Evolutionary conservation across 1,284 basidiomycete species (phyloP).

Genomic region (Naganishia sp.): DNA sequence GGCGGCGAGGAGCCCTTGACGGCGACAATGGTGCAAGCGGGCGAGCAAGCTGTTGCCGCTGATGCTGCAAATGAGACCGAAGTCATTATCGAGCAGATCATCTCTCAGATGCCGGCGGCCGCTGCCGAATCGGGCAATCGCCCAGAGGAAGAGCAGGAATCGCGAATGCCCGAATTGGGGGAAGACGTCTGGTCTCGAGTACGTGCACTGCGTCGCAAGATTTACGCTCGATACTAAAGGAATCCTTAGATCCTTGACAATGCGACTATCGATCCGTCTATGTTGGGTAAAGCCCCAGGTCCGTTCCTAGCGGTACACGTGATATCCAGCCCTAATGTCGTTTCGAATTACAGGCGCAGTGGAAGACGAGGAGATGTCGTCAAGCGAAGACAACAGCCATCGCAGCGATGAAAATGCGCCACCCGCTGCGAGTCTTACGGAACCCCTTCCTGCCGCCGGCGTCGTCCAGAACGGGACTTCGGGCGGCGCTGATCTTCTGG

Average conservation of each 20-base stretch:
- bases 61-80: background rate
- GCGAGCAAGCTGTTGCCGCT: background rate
- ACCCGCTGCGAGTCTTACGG: background rate
- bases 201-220: background rate
- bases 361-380: conserved; percentile 10
- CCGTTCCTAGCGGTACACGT: background rate
- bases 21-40: background rate
- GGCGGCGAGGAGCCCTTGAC: background rate
- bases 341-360: background rate
- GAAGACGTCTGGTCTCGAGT: conserved; percentile 18
- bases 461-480: too few species aligned
- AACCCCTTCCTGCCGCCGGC: too few species aligned
- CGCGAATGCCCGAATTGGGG: conserved; percentile 4
- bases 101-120: background rate
- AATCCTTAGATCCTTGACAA: conserved; percentile 5
- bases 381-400: conserved; percentile 16
- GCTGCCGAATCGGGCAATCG: background rate
- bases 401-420: conserved; percentile 12
- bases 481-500: background rate
- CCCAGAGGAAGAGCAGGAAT: background rate
- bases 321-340: too few species aligned
- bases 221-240: background rate
- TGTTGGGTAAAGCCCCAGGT: conserved; percentile 22
- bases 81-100: background rate
- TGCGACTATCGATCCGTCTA: conserved; percentile 12